Evolutionary conservation across 768 basidiomycete species (phyloP), one percentile per base, ranked within the genome.

Genomic region (Leccinum pellstonianum): DNA sequence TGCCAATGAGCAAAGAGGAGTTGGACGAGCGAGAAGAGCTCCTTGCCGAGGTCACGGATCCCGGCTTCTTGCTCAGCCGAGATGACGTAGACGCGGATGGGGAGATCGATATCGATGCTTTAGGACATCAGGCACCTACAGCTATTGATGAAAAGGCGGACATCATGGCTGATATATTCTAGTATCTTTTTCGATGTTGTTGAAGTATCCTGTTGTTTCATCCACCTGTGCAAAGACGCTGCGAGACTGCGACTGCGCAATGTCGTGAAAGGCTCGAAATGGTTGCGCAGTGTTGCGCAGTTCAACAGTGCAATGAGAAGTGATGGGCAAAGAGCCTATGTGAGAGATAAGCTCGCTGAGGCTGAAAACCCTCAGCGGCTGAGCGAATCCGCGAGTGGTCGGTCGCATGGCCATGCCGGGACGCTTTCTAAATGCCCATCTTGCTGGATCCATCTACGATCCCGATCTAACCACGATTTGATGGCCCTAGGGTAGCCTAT

Each of bases 21-120:
- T 79, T 85, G 59, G 84, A 85, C 1, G 91, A 94, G 69, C 84
- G 90, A n/a, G 83, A 86, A 59, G 90, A 92, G 57, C 82, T 86
- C 1, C 76, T 90, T 58, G 87, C 90, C 0, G 90, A 93, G 70
- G 90, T 94, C 5, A 77, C 77, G 14, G 91, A 94, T 69, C 91
- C 83, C 4, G 66, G 73, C 78, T 73, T 82, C 78, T 72, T 91
- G 73, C 71, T 82, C 17, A 65, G 59, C 17, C 68, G 78, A 23
- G 75, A 69, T 75, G 76, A 83, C 77, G 74, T 77, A 60, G 66
- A 90, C 78, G 86, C 84, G 3, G 87, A 88, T 41, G 85, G 83
- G 3, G 86, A 86, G 59, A 74, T 80, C 48, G 73, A 76, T 53
- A 57, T 71, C 12, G 66, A 90, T 79, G 72, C 81, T n/a, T 86